phyloP scores from a whole-genome alignment of 345 rosid species.

The Aquilaria sinensis region DNA sequence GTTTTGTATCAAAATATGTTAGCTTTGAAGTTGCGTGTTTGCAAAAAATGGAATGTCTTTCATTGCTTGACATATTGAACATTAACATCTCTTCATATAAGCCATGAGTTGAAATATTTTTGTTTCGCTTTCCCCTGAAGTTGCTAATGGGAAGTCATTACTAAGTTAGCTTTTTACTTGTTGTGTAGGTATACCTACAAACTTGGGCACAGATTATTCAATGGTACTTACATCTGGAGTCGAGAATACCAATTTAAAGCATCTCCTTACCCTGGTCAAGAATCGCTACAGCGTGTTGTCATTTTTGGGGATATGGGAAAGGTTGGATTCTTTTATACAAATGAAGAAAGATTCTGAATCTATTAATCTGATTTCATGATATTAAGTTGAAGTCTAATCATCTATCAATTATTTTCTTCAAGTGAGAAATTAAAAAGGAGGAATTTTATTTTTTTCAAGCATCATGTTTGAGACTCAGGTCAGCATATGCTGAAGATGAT shows the following conservation, averaged over 20 bases:
- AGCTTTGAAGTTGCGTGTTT: not conserved
- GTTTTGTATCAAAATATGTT: slow-evolving; percentile 7
- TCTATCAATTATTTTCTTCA: too few relatives aligned
- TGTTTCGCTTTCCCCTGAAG: too few relatives aligned
- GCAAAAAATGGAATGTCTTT: slow-evolving; percentile 11
- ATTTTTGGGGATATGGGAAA: slow-evolving; percentile 44
- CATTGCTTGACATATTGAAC: too few relatives aligned
- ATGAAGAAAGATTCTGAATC: too few relatives aligned
- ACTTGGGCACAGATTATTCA: slow-evolving; percentile 26
- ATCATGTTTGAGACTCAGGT: not conserved
- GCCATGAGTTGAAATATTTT: too few relatives aligned
- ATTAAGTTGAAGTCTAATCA: too few relatives aligned
- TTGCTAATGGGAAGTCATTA: too few relatives aligned
- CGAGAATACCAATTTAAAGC: slow-evolving; percentile 25
- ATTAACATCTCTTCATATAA: too few relatives aligned
- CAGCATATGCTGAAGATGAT: not conserved
- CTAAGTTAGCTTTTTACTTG: not conserved
- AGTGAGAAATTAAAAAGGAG: too few relatives aligned
- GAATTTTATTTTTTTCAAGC: too few relatives aligned
- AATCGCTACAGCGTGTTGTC: slow-evolving; percentile 32
- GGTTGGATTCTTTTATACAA: slow-evolving; percentile 11
- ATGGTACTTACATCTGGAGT: slow-evolving; percentile 22
- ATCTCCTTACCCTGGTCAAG: slow-evolving; percentile 37
- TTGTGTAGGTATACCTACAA: slow-evolving; percentile 25
- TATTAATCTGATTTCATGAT: too few relatives aligned